Evolutionary conservation across 2,329 filamentous ascomycete species (phyloP), one percentile per base, ranked within the genome.

Genomic region (Plectosphaerella plurivora): DNA sequence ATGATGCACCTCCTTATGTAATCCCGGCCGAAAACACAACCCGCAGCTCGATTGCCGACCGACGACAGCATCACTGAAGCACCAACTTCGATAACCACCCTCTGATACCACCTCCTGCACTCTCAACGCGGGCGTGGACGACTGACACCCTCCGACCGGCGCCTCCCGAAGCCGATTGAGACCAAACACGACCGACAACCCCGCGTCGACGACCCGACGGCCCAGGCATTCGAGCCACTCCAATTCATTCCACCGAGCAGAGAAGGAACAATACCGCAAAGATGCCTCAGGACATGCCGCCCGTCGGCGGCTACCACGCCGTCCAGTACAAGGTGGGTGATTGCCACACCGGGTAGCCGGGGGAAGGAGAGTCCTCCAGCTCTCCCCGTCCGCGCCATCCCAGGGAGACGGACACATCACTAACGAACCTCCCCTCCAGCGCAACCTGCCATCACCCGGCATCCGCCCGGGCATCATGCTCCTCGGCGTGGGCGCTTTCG

Each of bases 271-370:
- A 49, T 14, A 18, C 35, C 8, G n/a, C 16, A 18, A 28, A 60
- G 68, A 97, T 97, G 93, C 86, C 89, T 78, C 92, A 97, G 82
- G 94, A 99, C 81, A 90, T 99, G 84, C 94, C 94, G 78, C 94
- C 94, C 64, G 72, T 75, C 68, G 94, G 93, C 78, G 94, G 94
- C 81, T 99, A 99, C 75, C 88, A 86, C 72, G 87, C 93, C 73
- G 88, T 99, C 61, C 94, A 99, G 77, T 99, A 97, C 81, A 96
- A 96, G 85, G 89, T 92, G 72, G 66, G 79, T 75, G 36, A 16
- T 15, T 24, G 36, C 11, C 35, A 7, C 5, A 15, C 14, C 37
- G 14, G 37, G 37, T 12, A 20, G 35, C 14, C 28, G 42, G 36
- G 45, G 10, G 24, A 25, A 37, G n/a, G 37, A 15, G 37, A 41